These are phyloP conservation scores for Fusarium sororula DNA, from an alignment of 2,329 filamentous ascomycete genomes.

Conservation along the genomic window DNA sequence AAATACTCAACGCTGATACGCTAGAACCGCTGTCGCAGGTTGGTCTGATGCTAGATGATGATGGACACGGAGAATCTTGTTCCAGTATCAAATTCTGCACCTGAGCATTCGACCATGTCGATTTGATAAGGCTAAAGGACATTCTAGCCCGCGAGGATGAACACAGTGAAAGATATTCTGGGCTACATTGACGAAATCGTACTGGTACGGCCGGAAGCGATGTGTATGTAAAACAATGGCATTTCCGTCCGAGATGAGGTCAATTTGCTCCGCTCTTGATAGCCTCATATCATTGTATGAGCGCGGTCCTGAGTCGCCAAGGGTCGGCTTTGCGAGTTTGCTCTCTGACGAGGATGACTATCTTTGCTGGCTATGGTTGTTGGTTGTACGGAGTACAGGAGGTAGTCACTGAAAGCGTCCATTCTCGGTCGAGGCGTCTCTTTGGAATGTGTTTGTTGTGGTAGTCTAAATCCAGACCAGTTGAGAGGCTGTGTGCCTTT, in stretches of 20 bases:
- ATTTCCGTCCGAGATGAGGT: slow-evolving; percentile 32
- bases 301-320: slow-evolving; percentile 13
- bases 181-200: slow-evolving; percentile 30
- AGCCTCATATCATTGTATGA: slow-evolving; percentile 11
- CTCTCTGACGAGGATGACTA: neutral
- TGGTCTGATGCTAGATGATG: slow-evolving; percentile 35
- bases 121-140: slow-evolving; percentile 14
- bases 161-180: slow-evolving; percentile 20
- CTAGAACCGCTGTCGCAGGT: slow-evolving; percentile 37
- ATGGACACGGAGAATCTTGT: slow-evolving; percentile 40
- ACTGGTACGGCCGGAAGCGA: slow-evolving; percentile 25
- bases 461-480: neutral
- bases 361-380: neutral
- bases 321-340: neutral
- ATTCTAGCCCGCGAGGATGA: neutral
- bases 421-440: slow-evolving; percentile 4
- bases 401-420: slow-evolving; percentile 1
- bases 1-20: slow-evolving; percentile 32
- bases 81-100: slow-evolving; percentile 35
- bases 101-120: slow-evolving; percentile 21
- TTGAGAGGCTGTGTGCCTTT: neutral
- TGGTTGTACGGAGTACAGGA: neutral
- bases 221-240: slow-evolving; percentile 28
- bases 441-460: slow-evolving; percentile 20
- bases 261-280: slow-evolving; percentile 20